These are phyloP conservation scores for Chlamydomonas schloesseri DNA, from an alignment of 139 green algal species.

Conservation along the genomic window DNA sequence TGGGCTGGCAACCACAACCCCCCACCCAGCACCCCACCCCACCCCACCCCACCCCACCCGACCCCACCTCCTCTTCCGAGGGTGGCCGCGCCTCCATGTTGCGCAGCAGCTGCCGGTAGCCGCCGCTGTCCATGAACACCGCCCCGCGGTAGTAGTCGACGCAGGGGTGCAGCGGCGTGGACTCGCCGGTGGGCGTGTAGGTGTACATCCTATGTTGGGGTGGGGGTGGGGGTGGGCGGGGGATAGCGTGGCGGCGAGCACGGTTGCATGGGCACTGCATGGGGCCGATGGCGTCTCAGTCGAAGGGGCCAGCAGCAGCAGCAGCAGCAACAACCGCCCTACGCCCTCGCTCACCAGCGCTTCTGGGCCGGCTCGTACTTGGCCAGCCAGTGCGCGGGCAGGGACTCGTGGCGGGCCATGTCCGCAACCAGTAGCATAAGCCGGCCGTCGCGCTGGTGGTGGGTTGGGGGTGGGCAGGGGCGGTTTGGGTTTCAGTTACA, in stretches of 20 bases:
- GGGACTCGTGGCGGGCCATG: slow-evolving; percentile 55
- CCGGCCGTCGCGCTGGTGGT: slow-evolving; percentile 40
- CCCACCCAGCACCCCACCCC: not conserved
- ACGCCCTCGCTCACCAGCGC: slow-evolving; percentile 64
- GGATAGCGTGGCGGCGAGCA: no score
- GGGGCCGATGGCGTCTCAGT: no score
- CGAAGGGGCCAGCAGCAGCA: not conserved
- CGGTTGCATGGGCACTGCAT: no score
- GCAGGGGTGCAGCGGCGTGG: slow-evolving; percentile 66
- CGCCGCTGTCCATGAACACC: slow-evolving; percentile 77
- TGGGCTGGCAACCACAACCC: not conserved
- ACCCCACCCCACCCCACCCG: not conserved
- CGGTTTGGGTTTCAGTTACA: no score
- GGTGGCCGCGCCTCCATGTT: slow-evolving; percentile 30
- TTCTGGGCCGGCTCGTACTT: slow-evolving; percentile 30
- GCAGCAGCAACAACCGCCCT: no score
- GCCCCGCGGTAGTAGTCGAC: slow-evolving; percentile 74
- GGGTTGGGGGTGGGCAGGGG: not conserved
- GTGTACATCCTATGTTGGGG: slow-evolving; percentile 48
- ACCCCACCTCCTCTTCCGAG: slow-evolving; percentile 35
- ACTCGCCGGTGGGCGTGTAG: slow-evolving; percentile 44
- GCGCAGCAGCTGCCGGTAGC: slow-evolving; percentile 51
- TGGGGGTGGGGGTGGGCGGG: not conserved
- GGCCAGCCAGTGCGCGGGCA: slow-evolving; percentile 52
- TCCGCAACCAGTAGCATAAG: slow-evolving; percentile 62